Percentiles rank a stretch among this genome's conserved stretches.
Conservation (phyloP, 495 filamentous ascomycete species). For the Penicillium chermesinum region DNA sequence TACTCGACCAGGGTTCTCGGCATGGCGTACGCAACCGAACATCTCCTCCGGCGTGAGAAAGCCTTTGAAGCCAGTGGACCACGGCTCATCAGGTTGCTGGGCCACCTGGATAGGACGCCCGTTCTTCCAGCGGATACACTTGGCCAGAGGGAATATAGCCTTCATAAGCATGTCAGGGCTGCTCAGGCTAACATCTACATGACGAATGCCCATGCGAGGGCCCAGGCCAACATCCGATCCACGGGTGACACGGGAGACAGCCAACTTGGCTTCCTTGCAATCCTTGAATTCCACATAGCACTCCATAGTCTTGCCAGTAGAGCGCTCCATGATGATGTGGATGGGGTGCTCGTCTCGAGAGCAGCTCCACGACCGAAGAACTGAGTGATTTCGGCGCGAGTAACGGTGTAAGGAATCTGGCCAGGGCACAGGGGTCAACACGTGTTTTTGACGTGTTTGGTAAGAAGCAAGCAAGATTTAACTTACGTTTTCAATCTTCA, state of each 20-base stretch:
- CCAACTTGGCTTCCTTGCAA: constrained; percentile 47
- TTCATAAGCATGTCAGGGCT: constrained; percentile 58
- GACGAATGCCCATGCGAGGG: not conserved
- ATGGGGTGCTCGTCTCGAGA: constrained; percentile 55
- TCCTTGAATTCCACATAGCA: constrained; percentile 65
- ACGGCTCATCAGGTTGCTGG: constrained; percentile 37
- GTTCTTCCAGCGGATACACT: constrained; percentile 56
- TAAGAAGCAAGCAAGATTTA: no score
- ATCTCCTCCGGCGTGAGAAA: constrained; percentile 72
- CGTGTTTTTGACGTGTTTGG: not conserved
- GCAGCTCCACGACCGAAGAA: constrained; percentile 65
- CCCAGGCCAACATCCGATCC: not conserved
- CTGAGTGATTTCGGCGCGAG: constrained; percentile 61
- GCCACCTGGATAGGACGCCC: constrained; percentile 39
- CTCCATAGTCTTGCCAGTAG: constrained; percentile 72
- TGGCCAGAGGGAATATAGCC: constrained; percentile 62
- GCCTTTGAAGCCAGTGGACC: constrained; percentile 61
- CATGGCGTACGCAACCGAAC: constrained; percentile 50
- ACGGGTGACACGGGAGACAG: constrained; percentile 24
- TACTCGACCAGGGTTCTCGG: not conserved
- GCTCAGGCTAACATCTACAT: constrained; percentile 29
- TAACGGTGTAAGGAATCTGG: constrained; percentile 15
- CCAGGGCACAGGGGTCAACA: not conserved
- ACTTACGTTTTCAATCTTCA: constrained; percentile 46
- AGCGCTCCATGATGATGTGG: constrained; percentile 81